Evolutionary conservation across 2,329 filamentous ascomycete species (phyloP), one percentile per base, ranked within the genome.

Genomic region (Sporothrix humicola): DNA sequence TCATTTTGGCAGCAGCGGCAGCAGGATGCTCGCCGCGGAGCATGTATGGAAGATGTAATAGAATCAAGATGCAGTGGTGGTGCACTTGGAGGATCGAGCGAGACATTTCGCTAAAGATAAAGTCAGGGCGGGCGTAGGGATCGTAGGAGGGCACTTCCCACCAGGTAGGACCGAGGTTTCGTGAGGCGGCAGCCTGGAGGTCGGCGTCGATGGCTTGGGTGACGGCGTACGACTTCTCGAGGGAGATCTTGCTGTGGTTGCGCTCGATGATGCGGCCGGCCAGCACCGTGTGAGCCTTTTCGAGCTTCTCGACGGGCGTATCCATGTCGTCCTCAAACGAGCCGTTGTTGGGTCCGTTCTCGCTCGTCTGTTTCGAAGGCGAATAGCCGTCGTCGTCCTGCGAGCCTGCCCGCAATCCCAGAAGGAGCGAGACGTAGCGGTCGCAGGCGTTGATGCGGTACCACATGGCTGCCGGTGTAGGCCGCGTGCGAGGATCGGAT

Each of bases 41-140:
- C 79, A 89, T 85, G 74, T 86, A 88, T 0, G 87, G 88, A 1
- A 89, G 81, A 74, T 90, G 87, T 0, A 89, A 82, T 9, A 87
- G 82, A 48, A 86, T 83, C 8, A 88, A 79, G 2, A 89, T 81
- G 48, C 85, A 83, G 76, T 85, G 84, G 74, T 89, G 85, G 2
- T 83, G 82, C 63, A 89, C 81, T 73, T 89, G 87, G 7, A 84
- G 78, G 77, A 86, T 83, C 7, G 85, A 76, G 5, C 81, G 80
- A 5, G 78, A 74, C 48, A 81, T 82, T 12, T 82, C 79, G 10
- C 77, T 75, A 17, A 80, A 73, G 15, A 80, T 72, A 2, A 79
- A 75, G 37, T 77, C 72, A 73, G 74, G 15, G 17, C 50, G 66
- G 26, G 73, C 74, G 13, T 76, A 65, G 61, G 78, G 23, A 77